These are phyloP conservation scores for Ogataea philodendri DNA, from an alignment of 805 yeast genomes.

Conservation along the genomic window DNA sequence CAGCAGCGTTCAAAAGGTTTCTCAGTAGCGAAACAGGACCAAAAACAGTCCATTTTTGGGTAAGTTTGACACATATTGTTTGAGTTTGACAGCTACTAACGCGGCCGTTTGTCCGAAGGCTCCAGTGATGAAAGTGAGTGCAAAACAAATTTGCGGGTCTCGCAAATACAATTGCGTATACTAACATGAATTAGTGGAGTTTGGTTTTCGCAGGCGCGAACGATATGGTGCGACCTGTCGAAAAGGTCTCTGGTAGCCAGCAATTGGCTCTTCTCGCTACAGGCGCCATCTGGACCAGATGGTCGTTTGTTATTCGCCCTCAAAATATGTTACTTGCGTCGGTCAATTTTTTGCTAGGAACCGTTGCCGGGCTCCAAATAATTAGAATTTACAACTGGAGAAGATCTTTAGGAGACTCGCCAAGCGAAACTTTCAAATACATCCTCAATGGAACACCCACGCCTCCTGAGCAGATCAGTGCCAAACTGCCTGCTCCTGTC, in stretches of 20 bases:
- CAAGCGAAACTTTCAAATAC: slow-evolving; percentile 55
- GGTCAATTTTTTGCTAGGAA: slow-evolving; percentile 89
- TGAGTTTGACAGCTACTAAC: too few relatives aligned
- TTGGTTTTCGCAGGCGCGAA: slow-evolving; percentile 88
- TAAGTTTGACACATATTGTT: slow-evolving; percentile 35
- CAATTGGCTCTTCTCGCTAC: slow-evolving; percentile 85
- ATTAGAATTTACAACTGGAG: slow-evolving; percentile 70
- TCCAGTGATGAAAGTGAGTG: slow-evolving; percentile 51
- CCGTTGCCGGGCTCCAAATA: slow-evolving; percentile 85
- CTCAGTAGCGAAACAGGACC: slow-evolving; percentile 92
- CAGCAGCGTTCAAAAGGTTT: slow-evolving; percentile 65
- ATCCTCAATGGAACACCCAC: slow-evolving; percentile 47
- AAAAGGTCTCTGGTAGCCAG: slow-evolving; percentile 85
- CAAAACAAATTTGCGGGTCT: not conserved
- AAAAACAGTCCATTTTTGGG: slow-evolving; percentile 97
- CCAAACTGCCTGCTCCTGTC: not conserved
- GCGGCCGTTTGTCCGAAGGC: slow-evolving; percentile 39
- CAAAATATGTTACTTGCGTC: slow-evolving; percentile 84
- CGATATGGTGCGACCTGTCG: slow-evolving; percentile 89
- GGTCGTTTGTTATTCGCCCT: slow-evolving; percentile 93
- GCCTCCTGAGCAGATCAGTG: not conserved
- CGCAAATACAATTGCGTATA: slow-evolving; percentile 5
- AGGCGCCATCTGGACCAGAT: slow-evolving; percentile 95
- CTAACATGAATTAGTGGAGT: slow-evolving; percentile 58
- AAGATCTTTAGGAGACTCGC: slow-evolving; percentile 57